Conservation (phyloP, 1,284 basidiomycete genomes). For the Fomes fomentarius region DNA sequence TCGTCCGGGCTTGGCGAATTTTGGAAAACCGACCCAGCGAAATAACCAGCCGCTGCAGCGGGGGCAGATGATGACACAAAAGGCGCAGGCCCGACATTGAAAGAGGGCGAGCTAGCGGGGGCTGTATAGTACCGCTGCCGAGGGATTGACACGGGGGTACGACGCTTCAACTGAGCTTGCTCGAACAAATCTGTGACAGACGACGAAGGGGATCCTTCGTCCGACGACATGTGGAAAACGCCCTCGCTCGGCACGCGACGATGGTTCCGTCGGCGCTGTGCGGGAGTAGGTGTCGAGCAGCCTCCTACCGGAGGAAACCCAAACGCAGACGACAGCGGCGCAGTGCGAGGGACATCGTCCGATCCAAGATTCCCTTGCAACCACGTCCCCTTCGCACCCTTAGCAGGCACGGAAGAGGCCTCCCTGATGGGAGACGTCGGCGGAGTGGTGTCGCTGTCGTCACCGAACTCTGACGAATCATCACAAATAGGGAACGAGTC, state of each 20-base stretch:
- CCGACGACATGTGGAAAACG: conserved; percentile 69
- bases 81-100: conserved; percentile 27
- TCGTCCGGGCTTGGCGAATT: conserved; percentile 81
- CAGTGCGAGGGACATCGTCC: conserved; percentile 51
- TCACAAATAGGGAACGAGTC: conserved; percentile 68
- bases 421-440: conserved; percentile 39
- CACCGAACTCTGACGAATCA: conserved; percentile 55
- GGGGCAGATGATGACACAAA: conserved; percentile 24
- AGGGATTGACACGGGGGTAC: conserved; percentile 24
- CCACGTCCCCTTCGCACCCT: conserved; percentile 21
- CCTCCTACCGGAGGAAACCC: conserved; percentile 43
- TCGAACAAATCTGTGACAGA: conserved; percentile 40
- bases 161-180: conserved; percentile 34
- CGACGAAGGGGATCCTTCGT: conserved; percentile 57
- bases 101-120: conserved; percentile 35
- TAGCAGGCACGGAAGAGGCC: conserved; percentile 28
- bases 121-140: conserved; percentile 29
- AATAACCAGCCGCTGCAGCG: conserved; percentile 47
- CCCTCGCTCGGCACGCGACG: conserved; percentile 65
- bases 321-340: conserved; percentile 45
- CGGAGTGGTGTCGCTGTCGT: conserved; percentile 37
- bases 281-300: conserved; percentile 41
- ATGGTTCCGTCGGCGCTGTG: conserved; percentile 47
- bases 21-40: conserved; percentile 79
- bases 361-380: conserved; percentile 38